These are phyloP conservation scores for Daldinia loculata DNA, from an alignment of 495 filamentous ascomycete genomes.

Conservation along the genomic window DNA sequence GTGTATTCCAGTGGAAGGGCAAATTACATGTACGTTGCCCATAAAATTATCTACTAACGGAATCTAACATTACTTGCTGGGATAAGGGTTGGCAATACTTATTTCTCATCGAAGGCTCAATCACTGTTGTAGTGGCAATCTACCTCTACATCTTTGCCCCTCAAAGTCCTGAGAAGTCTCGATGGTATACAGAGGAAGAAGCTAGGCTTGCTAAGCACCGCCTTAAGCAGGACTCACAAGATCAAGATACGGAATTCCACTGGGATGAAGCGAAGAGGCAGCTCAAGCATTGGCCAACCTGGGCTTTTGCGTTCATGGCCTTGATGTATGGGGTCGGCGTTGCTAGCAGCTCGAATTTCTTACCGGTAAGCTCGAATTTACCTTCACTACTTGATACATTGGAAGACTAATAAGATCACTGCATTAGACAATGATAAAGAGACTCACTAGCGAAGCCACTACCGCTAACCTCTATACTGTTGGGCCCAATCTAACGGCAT, in stretches of 20 bases:
- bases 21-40: not conserved
- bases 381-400: not conserved
- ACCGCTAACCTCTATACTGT: not conserved
- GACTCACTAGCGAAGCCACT: not conserved
- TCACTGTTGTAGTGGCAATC: not conserved
- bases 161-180: conserved; percentile 20
- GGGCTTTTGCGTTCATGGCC: conserved; percentile 42
- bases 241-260: conserved; percentile 25
- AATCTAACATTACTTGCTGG: not conserved
- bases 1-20: not conserved
- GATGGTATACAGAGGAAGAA: conserved; percentile 32
- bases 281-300: conserved; percentile 43
- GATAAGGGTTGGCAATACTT: not conserved
- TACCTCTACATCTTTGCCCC: conserved; percentile 26
- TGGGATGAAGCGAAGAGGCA: conserved; percentile 39
- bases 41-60: not conserved
- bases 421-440: not conserved
- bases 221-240: conserved; percentile 13
- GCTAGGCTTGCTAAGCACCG: conserved; percentile 22
- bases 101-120: not conserved
- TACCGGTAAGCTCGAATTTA: not conserved
- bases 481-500: not conserved
- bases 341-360: conserved; percentile 47
- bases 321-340: conserved; percentile 43
- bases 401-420: not conserved